Evolutionary conservation across 495 filamentous ascomycete genomes (phyloP).

Genomic region (Neurospora sp.): DNA sequence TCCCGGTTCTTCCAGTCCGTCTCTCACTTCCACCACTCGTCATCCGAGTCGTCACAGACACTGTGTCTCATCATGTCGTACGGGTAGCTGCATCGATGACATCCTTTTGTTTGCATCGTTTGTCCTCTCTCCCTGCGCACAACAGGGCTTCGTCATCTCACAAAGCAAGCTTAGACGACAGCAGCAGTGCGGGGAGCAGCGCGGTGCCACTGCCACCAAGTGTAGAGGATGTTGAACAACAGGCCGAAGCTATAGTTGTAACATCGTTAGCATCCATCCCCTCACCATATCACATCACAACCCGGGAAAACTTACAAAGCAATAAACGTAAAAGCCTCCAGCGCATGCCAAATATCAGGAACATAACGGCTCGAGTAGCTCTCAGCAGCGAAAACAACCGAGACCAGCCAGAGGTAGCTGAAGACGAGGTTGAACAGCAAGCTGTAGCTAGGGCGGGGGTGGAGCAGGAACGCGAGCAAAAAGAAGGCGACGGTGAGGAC

Average conservation of each 20-base stretch:
- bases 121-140: not conserved
- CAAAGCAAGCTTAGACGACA: conserved; percentile 10
- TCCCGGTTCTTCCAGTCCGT: not conserved
- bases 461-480: conserved; percentile 45
- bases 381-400: conserved; percentile 49
- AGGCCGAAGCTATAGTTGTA: conserved; percentile 40
- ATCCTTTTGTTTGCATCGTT: not conserved
- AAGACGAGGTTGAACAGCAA: conserved; percentile 50
- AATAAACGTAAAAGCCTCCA: conserved; percentile 52
- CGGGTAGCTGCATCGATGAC: not conserved
- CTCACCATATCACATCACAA: not conserved
- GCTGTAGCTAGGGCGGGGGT: conserved; percentile 37
- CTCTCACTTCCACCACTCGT: not conserved
- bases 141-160: not conserved
- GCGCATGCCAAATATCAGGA: conserved; percentile 36
- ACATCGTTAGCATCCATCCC: conserved; percentile 12
- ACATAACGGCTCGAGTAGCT: conserved; percentile 18
- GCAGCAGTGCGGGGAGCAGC: conserved; percentile 13
- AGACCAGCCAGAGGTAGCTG: conserved; percentile 55
- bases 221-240: conserved; percentile 41
- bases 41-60: not conserved
- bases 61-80: not conserved
- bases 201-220: conserved; percentile 34
- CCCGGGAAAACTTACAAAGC: conserved; percentile 42
- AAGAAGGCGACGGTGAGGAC: conserved; percentile 49